Evolutionary conservation across 202 grass and related monocot species (phyloP), one percentile per base, ranked within the genome.

Genomic region (Tripidium arundinaceum): DNA sequence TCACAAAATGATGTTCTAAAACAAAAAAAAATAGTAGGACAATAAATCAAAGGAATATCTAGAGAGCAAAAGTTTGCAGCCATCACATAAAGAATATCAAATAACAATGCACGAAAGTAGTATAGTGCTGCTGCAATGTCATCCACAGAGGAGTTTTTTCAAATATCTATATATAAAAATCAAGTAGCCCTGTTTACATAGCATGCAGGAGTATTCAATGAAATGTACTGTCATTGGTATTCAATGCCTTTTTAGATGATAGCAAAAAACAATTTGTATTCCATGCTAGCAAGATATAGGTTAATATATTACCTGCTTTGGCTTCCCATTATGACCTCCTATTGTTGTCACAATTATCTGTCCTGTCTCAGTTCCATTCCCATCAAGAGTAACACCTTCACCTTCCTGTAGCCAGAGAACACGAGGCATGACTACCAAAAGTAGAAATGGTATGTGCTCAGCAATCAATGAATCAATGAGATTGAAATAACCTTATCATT

Each of bases 341-440:
- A 93, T 88, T 76, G 92, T 91, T 62, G 95, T 93, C 81, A 93
- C 83, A 78, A 98, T 94, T 37, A 94, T 87, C 73, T 94, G 95
- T 31, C 95, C 95, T 38, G 90, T 85, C 81, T 91, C 92, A 62
- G 87, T 88, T 86, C 90, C 92, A 89, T 86, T 93, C 77, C 84
- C 90, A 80, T 87, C 87, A 79, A 91, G 81, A 58, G 50, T 81
- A 62, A 87, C 65, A 26, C 79, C 86, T 83, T 91, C 90, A 40
- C 54, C 45, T 43, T 95, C 92, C 95, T 96, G 72, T 65, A 62
- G 41, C 66, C 61, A 89, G 25, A 79, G 31, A 83, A 86, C 54
- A 70, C 68, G 41, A 69, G 34, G 41, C 59, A 58, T 68, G 58
- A 69, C 47, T 75, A 41, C 65, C 62, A 73, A 81, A 73, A 84